A percentile compares a stretch with the other conserved stretches of the same genome.
phyloP scores from a whole-genome alignment of 78 protist species.

The Dictyostelium purpureum region DNA sequence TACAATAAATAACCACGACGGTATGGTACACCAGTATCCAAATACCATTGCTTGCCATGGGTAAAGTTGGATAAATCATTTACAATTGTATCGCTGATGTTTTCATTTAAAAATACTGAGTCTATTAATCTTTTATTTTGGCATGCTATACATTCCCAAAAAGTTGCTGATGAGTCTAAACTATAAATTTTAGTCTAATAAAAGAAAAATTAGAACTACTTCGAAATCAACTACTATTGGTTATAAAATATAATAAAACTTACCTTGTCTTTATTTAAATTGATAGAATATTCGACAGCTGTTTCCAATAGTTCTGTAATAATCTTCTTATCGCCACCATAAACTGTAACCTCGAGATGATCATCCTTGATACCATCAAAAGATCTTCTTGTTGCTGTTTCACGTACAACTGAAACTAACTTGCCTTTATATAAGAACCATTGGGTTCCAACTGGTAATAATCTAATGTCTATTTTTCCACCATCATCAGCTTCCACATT shows the following conservation, averaged over 20 bases:
- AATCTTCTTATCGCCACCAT: not conserved
- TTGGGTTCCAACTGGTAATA: slow-evolving; percentile 9
- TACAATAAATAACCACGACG: slow-evolving; percentile 81
- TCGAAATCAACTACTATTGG: not conserved
- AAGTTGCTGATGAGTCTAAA: slow-evolving; percentile 13
- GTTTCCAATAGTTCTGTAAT: not conserved
- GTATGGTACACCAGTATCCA: slow-evolving; percentile 80
- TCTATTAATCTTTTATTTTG: slow-evolving; percentile 65
- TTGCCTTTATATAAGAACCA: slow-evolving; percentile 37
- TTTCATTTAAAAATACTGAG: slow-evolving; percentile 69
- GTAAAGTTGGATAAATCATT: slow-evolving; percentile 66
- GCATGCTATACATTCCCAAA: slow-evolving; percentile 62
- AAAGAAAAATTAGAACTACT: not conserved
- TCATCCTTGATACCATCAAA: slow-evolving; percentile 48
- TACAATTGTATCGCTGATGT: not conserved
- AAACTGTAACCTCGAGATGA: slow-evolving; percentile 6
- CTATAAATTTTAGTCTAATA: slow-evolving; percentile 47
- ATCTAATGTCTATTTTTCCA: not conserved
- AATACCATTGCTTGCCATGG: slow-evolving; percentile 74
- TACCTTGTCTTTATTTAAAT: slow-evolving; percentile 56
- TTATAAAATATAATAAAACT: not conserved
- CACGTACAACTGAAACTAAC: not conserved
- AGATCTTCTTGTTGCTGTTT: not conserved
- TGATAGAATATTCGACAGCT: slow-evolving; percentile 27
- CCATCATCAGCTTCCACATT: not conserved